Evolutionary conservation across 148 eudicot species (phyloP), one percentile per base, ranked within the genome.

Genomic region (Vaccinium vitisidaea): DNA sequence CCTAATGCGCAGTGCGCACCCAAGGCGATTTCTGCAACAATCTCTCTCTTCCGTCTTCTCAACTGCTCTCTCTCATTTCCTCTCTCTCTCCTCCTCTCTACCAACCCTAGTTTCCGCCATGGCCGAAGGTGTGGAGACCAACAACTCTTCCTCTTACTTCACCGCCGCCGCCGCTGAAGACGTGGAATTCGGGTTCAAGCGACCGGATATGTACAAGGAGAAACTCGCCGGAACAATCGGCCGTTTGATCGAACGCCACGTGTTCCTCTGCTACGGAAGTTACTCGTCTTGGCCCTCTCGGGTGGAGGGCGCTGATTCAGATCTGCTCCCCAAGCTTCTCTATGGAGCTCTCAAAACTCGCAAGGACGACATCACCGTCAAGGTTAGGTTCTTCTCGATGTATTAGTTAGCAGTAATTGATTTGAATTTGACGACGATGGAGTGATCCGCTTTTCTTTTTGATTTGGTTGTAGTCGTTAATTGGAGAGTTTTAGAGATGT

Each of bases 311-410:
- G 93, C 98, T 15, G 93, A 90, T 8, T 78, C 92, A 23, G 95
- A 94, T 93, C 92, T 88, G 83, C 93, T 96, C 30, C 98, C 96
- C 49, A 90, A 91, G 88, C 88, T 87, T 43, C 89, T 96, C 70
- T 74, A 90, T 9, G 86, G 90, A 6, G 93, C 91, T 53, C 78
- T 94, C 53, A 94, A 88, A 69, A 87, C 91, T 87, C 93, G 96
- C 55, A 93, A 91, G 87, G 80, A 88, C 23, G 96, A 91, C 80
- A 85, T 90, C 36, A 58, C 63, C 76, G 86, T 89, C 73, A 92
- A 87, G 91, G 92, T 89, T 19, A 85, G 80, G 49, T 8, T 82
- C 1, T 69, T 59, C 6, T 53, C 43, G 32, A 3, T 52, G 67
- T 71, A 39, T 8, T n/a, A 70, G 7, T 7, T 43, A 43, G 46